Evolutionary conservation across 192 early-diverging fungal species (phyloP).

Genomic region (Allomyces arbusculus): DNA sequence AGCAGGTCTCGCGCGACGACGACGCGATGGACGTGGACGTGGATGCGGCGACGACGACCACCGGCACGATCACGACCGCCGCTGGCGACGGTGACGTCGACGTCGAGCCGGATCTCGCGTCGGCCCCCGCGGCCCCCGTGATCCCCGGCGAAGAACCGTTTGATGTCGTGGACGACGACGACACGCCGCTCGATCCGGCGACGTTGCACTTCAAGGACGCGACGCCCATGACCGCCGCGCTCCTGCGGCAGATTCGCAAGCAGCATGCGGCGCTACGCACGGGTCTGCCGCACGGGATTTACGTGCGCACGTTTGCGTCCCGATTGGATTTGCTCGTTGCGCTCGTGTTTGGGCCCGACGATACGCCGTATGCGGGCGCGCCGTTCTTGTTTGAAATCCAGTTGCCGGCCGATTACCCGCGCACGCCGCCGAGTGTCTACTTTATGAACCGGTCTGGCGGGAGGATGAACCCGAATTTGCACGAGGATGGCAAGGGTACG

Average conservation of each 20-base stretch:
- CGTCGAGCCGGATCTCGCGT: conserved; percentile 4
- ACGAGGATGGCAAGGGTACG: conserved; percentile 16
- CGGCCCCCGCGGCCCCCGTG: conserved; percentile 2
- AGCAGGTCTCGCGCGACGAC: conserved; percentile 13
- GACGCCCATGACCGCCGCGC: conserved; percentile 6
- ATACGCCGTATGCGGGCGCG: conserved; percentile 34
- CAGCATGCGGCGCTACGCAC: conserved; percentile 22
- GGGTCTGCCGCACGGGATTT: conserved; percentile 30
- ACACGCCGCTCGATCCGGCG: background rate
- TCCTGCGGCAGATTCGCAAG: conserved; percentile 14
- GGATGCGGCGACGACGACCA: conserved; percentile 2
- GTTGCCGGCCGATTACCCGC: conserved; percentile 24
- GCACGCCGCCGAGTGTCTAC: conserved; percentile 23
- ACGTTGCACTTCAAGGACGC: conserved; percentile 4
- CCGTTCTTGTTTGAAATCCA: conserved; percentile 37
- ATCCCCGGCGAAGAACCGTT: background rate
- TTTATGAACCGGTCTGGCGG: conserved; percentile 36
- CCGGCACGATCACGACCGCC: background rate
- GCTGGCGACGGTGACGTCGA: background rate
- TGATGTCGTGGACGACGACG: background rate
- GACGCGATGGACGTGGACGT: conserved; percentile 3
- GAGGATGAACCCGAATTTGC: conserved; percentile 35
- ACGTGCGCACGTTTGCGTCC: conserved; percentile 32
- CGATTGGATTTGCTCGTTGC: conserved; percentile 32
- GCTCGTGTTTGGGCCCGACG: conserved; percentile 28